phyloP scores from a whole-genome alignment of 768 basidiomycete genomes.

The Podaxis sp. region DNA sequence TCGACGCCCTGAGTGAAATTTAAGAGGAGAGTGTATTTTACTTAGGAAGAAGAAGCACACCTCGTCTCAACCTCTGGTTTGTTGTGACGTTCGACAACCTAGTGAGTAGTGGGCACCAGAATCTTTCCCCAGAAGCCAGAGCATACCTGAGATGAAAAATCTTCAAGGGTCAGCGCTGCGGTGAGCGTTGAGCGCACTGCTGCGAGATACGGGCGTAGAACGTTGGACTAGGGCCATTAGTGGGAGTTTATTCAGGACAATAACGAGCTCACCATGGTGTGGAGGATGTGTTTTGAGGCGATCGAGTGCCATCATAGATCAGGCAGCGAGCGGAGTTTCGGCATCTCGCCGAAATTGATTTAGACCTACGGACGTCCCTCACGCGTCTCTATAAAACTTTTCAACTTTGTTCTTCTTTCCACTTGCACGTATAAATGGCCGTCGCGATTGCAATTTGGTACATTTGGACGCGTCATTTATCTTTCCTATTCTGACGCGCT shows the following conservation, averaged over 20 bases:
- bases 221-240: slow-evolving; percentile 72
- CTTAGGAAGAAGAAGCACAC: slow-evolving; percentile 39
- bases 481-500: slow-evolving; percentile 10
- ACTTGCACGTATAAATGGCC: slow-evolving; percentile 39
- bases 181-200: slow-evolving; percentile 95
- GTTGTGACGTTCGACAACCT: slow-evolving; percentile 97
- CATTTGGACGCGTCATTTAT: slow-evolving; percentile 30
- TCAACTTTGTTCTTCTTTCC: slow-evolving; percentile 16
- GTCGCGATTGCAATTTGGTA: slow-evolving; percentile 70
- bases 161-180: slow-evolving; percentile 95
- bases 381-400: slow-evolving; percentile 18
- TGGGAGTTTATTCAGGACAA: background rate
- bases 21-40: slow-evolving; percentile 4
- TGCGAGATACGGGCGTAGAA: slow-evolving; percentile 91
- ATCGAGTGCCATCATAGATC: slow-evolving; percentile 7
- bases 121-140: slow-evolving; percentile 14
- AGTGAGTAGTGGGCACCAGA: slow-evolving; percentile 22
- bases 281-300: slow-evolving; percentile 1
- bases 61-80: slow-evolving; percentile 92
- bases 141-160: slow-evolving; percentile 93
- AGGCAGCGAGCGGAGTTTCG: slow-evolving; percentile 55
- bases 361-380: background rate
- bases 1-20: slow-evolving; percentile 63
- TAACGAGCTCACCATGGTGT: slow-evolving; percentile 48
- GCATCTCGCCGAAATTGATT: slow-evolving; percentile 21